Conservation (phyloP, 2,329 filamentous ascomycete species). For the Aureobasidium pullulans region DNA sequence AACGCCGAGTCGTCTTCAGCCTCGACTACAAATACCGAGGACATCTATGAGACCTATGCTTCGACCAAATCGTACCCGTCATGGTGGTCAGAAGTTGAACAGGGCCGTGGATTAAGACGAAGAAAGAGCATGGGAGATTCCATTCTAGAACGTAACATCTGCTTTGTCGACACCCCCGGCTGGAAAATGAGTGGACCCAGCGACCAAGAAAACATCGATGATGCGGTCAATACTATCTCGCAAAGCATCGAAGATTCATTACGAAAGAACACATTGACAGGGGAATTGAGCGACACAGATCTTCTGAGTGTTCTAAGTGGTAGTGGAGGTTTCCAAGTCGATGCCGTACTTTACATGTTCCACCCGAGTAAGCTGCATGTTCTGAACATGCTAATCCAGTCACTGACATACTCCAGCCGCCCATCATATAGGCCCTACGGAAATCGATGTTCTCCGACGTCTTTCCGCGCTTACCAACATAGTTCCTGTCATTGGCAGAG, state of each 20-base stretch:
- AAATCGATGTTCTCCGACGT: conserved; percentile 54
- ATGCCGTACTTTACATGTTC: conserved; percentile 78
- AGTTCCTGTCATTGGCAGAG: conserved; percentile 70
- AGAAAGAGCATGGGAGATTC: conserved; percentile 67
- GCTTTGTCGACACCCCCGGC: conserved; percentile 81
- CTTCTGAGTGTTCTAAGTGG: conserved; percentile 71
- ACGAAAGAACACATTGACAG: conserved; percentile 53
- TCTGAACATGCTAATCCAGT: neutral
- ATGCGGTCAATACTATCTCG: conserved; percentile 16
- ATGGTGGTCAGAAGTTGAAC: conserved; percentile 81
- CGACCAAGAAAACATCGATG: conserved; percentile 52
- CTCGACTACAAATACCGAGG: conserved; percentile 13
- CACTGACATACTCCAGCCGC: neutral
- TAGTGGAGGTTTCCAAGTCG: conserved; percentile 74
- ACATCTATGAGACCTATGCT: conserved; percentile 35
- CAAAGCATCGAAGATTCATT: conserved; percentile 65
- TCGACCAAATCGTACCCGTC: conserved; percentile 61
- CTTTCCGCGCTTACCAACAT: conserved; percentile 73
- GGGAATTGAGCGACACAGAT: conserved; percentile 62
- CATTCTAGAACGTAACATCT: conserved; percentile 83
- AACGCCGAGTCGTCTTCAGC: conserved; percentile 13
- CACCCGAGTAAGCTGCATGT: conserved; percentile 47
- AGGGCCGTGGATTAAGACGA: conserved; percentile 52
- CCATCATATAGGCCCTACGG: neutral
- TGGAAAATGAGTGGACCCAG: conserved; percentile 42